Evolutionary conservation across 2,329 filamentous ascomycete genomes (phyloP).

Genomic region (Didymella arachidicola): DNA sequence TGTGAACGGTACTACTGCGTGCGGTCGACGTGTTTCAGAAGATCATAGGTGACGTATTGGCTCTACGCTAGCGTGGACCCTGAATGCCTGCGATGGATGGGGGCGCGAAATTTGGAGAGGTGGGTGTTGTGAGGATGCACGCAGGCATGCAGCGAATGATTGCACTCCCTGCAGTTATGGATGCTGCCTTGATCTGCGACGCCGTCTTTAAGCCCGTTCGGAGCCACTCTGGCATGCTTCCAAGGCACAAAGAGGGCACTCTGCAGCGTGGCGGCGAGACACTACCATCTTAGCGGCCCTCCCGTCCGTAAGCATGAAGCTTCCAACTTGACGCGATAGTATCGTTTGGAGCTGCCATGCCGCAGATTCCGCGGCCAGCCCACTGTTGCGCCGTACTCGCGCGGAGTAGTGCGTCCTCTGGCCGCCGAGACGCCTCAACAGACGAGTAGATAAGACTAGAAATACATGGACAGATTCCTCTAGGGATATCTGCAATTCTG

Average conservation of each 20-base stretch:
- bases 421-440: conserved; percentile 22
- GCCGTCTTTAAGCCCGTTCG: conserved; percentile 12
- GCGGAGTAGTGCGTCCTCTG: conserved; percentile 28
- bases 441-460: conserved; percentile 12
- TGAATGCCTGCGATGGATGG: conserved; percentile 19
- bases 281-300: conserved; percentile 25
- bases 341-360: conserved; percentile 23
- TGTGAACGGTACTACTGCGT: conserved; percentile 25
- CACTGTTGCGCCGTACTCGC: conserved; percentile 29
- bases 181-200: conserved; percentile 19
- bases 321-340: conserved; percentile 14
- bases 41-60: conserved; percentile 32
- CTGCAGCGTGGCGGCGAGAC: conserved; percentile 27
- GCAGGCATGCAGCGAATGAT: conserved; percentile 8
- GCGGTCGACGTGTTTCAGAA: conserved; percentile 29
- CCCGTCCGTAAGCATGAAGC: conserved; percentile 20
- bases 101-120: conserved; percentile 1
- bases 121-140: conserved; percentile 10
- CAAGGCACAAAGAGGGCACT: conserved; percentile 19
- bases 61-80: conserved; percentile 16
- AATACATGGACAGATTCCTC: conserved; percentile 11
- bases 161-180: conserved; percentile 13
- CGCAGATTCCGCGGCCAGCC: conserved; percentile 30
- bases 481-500: neutral
- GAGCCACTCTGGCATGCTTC: conserved; percentile 15